Evolutionary conservation across 345 rosid genomes (phyloP).

Genomic region (Triadica sebifera): DNA sequence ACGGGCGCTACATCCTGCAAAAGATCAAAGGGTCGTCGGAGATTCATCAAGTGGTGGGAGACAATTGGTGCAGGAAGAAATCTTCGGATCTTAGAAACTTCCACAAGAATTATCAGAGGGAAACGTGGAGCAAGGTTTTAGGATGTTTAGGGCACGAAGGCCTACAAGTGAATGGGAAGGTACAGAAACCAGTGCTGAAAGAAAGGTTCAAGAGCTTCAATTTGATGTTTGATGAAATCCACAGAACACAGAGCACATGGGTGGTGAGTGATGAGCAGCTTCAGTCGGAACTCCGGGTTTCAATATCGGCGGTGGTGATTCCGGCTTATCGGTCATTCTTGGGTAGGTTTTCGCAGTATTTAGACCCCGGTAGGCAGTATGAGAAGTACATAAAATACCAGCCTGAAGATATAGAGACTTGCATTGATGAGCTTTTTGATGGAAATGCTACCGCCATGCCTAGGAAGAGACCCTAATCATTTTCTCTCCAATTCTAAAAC

Average conservation of each 20-base stretch:
- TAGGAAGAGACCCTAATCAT: constrained; percentile 44
- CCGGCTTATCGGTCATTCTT: constrained; percentile 83
- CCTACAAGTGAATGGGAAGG: constrained; percentile 63
- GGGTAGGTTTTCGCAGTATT: constrained; percentile 66
- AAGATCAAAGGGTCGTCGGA: constrained; percentile 68
- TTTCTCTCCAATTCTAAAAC: background rate
- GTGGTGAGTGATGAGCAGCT: constrained; percentile 85
- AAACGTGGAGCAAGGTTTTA: constrained; percentile 75
- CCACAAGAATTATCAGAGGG: constrained; percentile 81
- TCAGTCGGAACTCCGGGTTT: constrained; percentile 91
- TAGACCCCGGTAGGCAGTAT: constrained; percentile 76
- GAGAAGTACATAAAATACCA: constrained; percentile 88
- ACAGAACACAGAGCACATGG: constrained; percentile 84
- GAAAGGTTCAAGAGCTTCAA: constrained; percentile 89
- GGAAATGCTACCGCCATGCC: constrained; percentile 47
- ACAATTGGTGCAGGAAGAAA: constrained; percentile 70
- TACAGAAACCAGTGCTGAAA: constrained; percentile 69
- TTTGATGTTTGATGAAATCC: constrained; percentile 81
- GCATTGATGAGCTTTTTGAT: constrained; percentile 73
- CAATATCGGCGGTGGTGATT: constrained; percentile 63
- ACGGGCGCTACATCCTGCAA: constrained; percentile 82
- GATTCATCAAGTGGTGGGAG: constrained; percentile 60
- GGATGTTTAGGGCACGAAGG: constrained; percentile 73
- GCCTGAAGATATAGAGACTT: constrained; percentile 82
- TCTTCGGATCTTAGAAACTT: constrained; percentile 68